These are phyloP conservation scores for Aechmea fasciata DNA, from an alignment of 176 grass and related monocot species.

Conservation along the genomic window DNA sequence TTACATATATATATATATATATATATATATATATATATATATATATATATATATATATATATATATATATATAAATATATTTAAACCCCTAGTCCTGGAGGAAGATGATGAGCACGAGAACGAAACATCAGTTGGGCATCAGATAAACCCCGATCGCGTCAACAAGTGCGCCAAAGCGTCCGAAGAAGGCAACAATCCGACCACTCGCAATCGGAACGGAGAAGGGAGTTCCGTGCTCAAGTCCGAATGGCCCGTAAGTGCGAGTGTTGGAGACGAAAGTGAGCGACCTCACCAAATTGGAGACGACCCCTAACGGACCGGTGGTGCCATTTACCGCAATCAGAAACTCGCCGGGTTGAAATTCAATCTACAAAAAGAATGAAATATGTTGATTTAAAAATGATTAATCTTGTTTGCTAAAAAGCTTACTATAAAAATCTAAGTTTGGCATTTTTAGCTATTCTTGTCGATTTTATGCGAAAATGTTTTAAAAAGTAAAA, in stretches of 20 bases:
- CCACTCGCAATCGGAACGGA: neutral
- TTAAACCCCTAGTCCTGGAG: no score
- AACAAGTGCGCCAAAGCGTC: neutral
- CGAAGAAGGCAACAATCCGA: neutral
- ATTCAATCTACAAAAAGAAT: neutral
- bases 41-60: no score
- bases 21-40: no score
- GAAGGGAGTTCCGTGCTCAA: neutral
- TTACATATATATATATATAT: no score
- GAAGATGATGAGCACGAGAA: neutral
- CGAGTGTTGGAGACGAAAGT: neutral
- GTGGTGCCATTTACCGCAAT: neutral
- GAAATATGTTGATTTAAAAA: neutral
- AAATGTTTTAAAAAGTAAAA: no score
- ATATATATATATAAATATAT: no score
- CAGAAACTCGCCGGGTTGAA: neutral
- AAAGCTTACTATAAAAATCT: no score
- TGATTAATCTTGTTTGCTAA: no score
- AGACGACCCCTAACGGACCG: neutral
- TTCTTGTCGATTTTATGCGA: fast-evolving
- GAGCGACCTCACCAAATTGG: neutral
- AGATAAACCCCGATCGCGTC: neutral
- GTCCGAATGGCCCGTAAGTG: neutral
- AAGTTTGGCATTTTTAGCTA: no score
- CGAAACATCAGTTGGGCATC: neutral